These are phyloP conservation scores for Lactarius sanguifluus DNA, from an alignment of 768 basidiomycete species.

Conservation along the genomic window DNA sequence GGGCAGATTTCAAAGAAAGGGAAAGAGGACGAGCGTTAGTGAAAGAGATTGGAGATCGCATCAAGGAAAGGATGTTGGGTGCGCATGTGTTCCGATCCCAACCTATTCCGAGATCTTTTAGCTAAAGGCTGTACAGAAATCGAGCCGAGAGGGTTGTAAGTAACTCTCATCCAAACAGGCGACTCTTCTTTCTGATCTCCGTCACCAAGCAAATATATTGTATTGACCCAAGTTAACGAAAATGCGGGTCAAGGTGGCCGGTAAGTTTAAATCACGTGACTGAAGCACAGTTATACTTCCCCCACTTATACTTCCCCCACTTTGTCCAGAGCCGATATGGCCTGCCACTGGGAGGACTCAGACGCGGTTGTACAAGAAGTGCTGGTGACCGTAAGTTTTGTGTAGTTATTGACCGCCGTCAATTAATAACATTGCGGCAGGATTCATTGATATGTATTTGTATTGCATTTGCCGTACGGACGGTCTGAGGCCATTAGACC, in stretches of 20 bases:
- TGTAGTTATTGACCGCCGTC: slow-evolving; percentile 18
- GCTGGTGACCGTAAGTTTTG: slow-evolving; percentile 65
- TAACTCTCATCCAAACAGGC: not conserved
- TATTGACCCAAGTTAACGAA: slow-evolving; percentile 81
- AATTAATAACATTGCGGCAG: slow-evolving; percentile 40
- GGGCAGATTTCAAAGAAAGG: slow-evolving; percentile 68
- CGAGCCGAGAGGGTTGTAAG: slow-evolving; percentile 73
- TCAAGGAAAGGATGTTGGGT: slow-evolving; percentile 81
- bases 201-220: slow-evolving; percentile 73
- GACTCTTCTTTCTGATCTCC: slow-evolving; percentile 16
- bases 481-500: slow-evolving; percentile 34
- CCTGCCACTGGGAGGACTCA: slow-evolving; percentile 86
- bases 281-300: not conserved
- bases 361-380: slow-evolving; percentile 78
- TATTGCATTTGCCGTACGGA: slow-evolving; percentile 60
- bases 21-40: slow-evolving; percentile 74
- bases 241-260: slow-evolving; percentile 83
- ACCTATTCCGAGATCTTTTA: slow-evolving; percentile 13
- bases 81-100: slow-evolving; percentile 25
- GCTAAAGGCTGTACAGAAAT: slow-evolving; percentile 48
- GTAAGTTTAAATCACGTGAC: slow-evolving; percentile 43
- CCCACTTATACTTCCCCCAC: not conserved
- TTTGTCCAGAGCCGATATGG: slow-evolving; percentile 65
- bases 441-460: slow-evolving; percentile 70
- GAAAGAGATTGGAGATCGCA: slow-evolving; percentile 79